Base-by-base conservation (phyloP, 495 filamentous ascomycete species). In the Physcia stellaris region DNA sequence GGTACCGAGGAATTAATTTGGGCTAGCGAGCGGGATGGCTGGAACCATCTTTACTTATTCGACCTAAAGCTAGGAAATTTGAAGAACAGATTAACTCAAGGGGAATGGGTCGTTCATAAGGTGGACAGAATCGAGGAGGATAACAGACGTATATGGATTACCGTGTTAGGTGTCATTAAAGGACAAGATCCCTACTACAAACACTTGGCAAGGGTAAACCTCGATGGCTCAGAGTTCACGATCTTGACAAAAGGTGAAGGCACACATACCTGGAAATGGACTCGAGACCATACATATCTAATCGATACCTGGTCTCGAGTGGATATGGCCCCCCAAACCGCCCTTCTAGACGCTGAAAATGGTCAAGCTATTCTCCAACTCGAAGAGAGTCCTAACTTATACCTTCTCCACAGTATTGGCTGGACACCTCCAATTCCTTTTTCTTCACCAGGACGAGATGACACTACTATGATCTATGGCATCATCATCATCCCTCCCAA, bases 11-110 rank as follows among this genome's bases (percentile, higher is more conserved):
- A 52, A 30, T 16, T 49, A 15, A 37, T 52, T 26, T 52, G 49
- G 49, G 29, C 46, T 20, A 52, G 46, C 34, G 49, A 52, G 27
- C 41, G 46, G 17, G 46, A 49, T 35, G 46, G 49, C 12, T 52
- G 46, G 46, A 52, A 52, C 24, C 49, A 52, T 41, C 46, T 52
- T 22, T 52, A 52, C 23, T 41, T 49, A 19, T 49, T 32, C 38
- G 35, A 46, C 39, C 30, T 49, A 11, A 29, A 37, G 23, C 49
- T 15, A 5, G 41, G 42, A 6, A 17, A 24, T 0, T n/a, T 52
- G 47, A 46, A 42, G 27, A 52, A 42, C 26, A 46, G 37, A 21
- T 39, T 52, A 27, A 52, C 49, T 20, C 30, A 36, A 23, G 49
- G 49, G 7, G 41, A 49, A 17, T 52, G 46, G 46, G n/a, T 49